Evolutionary conservation across 2,329 filamentous ascomycete genomes (phyloP), one percentile per base, ranked within the genome.

Genomic region (Lecanicillium sp.): DNA sequence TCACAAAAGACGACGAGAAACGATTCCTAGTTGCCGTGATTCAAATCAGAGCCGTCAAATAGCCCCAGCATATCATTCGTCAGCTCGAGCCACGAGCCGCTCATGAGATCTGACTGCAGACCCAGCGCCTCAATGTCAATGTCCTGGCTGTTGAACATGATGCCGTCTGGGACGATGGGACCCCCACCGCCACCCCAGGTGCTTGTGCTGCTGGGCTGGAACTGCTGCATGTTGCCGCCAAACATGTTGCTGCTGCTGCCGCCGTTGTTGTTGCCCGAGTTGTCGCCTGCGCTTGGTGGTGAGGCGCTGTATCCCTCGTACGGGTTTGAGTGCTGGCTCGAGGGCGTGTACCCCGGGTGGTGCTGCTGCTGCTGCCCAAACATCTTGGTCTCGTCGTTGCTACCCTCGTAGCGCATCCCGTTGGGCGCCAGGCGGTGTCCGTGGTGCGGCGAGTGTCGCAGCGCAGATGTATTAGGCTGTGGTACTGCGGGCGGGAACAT

Each of bases 91-190:
- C 86, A 90, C 3, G 40, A 37, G 8, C 67, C 66, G 1, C 83
- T 80, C 72, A 86, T 79, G 65, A 87, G 78, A 36, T 87, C 84
- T 14, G 81, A 77, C 2, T 70, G 67, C 32, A 74, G 52, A 0
- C 80, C 82, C 15, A 90, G 66, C 4, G 78, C 69, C 20, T 77
- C 79, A 72, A 90, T 84, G 54, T 90, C 85, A 27, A 91, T 80
- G 54, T 90, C 85, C 53, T 87, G 85, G 51, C 80, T 84, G 60
- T 88, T 81, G 54, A 90, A 87, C 52, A 86, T 82, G 66, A 90
- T 84, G 53, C 68, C 67, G 39, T 75, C 68, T n/a, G n/a, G n/a
- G n/a, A n/a, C 52, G 70, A 66, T 46, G 60, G 67, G 7, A 63
- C 62, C 52, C 60, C 57, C 2, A 59, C 55, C 5, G 57, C 54